Evolutionary conservation across 768 basidiomycete genomes (phyloP), one percentile per base, ranked within the genome.

Genomic region (Ephemerocybe angulata): DNA sequence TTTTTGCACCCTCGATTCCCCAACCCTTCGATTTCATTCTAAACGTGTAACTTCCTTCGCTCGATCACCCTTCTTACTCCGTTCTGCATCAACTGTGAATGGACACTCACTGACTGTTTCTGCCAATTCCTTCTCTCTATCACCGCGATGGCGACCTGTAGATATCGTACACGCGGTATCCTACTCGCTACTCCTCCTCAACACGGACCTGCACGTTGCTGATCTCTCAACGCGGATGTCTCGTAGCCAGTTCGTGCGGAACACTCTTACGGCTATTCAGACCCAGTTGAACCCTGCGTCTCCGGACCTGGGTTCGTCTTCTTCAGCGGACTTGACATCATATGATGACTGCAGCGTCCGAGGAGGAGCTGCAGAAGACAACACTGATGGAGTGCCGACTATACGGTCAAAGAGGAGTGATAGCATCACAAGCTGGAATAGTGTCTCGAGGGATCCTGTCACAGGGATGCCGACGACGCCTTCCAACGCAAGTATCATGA

Each of bases 131-230:
- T 3, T 3, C 27, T 35, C n/a, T n/a, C 24, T 21, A n/a, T 30
- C 27, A 15, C 28, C 24, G 15, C 28, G 19, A 28, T 30, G 46
- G n/a, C 25, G 8, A 25, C 27, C 4, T 31, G 3, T 62, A 91
- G 95, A 90, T 60, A 84, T 98, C 58, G 90, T 98, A n/a, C 97
- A 99, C 61, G 90, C 93, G 2, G 89, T 95, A 46, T 81, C 92
- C 1, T 98, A 96, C 63, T 97, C 95, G 2, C 80, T 99, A 35
- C 75, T 99, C 0, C 79, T 98, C 29, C 81, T 98, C 50, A 99
- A 99, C 73, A 99, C 97, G 25, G 97, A 99, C 68, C 80, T 99
- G 30, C 96, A 99, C 69, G 88, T 99, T 49, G 97, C 95, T 29
- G 95, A 98, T 33, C 77, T 97, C 25, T 69, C 83, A 17, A 83